These are phyloP conservation scores for Phialemonium atrogriseum DNA, from an alignment of 2,329 filamentous ascomycete genomes.

Conservation along the genomic window DNA sequence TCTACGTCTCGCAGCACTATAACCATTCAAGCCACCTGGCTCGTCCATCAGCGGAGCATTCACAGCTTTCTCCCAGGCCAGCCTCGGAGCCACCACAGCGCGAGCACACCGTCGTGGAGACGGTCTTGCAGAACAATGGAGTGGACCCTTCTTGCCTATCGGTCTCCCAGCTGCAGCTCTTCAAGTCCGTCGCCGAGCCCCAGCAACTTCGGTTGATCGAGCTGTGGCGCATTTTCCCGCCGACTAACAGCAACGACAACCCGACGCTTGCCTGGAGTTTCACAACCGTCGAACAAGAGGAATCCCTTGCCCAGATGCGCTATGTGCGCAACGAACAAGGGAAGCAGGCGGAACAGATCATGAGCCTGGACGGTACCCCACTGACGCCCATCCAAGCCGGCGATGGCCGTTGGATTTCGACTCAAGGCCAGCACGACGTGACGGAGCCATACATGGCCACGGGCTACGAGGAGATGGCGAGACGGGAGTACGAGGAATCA, in stretches of 20 bases:
- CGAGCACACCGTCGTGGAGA: conserved; percentile 43
- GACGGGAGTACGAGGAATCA: conserved; percentile 53
- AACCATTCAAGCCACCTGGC: conserved; percentile 66
- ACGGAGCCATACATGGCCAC: conserved; percentile 78
- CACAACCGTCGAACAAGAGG: conserved; percentile 48
- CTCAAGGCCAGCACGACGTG: conserved; percentile 19
- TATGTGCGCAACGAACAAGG: conserved; percentile 25
- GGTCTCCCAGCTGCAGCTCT: conserved; percentile 68
- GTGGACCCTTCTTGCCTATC: conserved; percentile 64
- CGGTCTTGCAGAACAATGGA: conserved; percentile 55
- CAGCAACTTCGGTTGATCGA: conserved; percentile 71
- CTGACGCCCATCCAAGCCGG: conserved; percentile 40
- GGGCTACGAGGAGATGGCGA: conserved; percentile 66
- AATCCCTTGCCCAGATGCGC: conserved; percentile 50
- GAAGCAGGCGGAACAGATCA: conserved; percentile 20
- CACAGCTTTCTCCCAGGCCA: conserved; percentile 29
- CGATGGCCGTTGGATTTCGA: conserved; percentile 42
- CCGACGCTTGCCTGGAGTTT: conserved; percentile 43
- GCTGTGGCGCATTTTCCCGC: conserved; percentile 77
- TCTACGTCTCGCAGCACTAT: conserved; percentile 78
- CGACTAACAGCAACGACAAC: conserved; percentile 47
- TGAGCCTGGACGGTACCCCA: conserved; percentile 47
- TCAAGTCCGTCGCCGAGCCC: conserved; percentile 62
- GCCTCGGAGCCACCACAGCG: conserved; percentile 43
- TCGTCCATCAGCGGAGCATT: conserved; percentile 24